Base-by-base conservation (phyloP, 208 protist species). In the Blechomonas ayalai region DNA sequence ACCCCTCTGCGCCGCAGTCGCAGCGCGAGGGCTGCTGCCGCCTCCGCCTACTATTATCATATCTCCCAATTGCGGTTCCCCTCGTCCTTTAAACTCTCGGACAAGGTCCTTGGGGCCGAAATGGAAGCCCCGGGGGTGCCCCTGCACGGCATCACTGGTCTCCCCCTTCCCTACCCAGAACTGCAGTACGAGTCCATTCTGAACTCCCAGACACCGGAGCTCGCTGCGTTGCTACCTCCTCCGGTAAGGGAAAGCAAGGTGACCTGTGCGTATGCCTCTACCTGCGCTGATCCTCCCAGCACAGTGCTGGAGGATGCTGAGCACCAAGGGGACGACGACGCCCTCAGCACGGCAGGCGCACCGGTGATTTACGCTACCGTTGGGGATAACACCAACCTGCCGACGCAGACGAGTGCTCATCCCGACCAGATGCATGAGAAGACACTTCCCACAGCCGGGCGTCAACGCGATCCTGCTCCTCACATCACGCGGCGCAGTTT, bases 31-130 rank as follows among this genome's bases (percentile, higher is more conserved):
- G 15, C 29, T 4, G 33, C 16, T n/a, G 35, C 23, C 25, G 16
- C 13, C 6, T 56, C 40, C 27, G 22, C 51, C 12, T 76, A 75
- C 37, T 92, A 72, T 44, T 92, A 92, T 36, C 78, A 92, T 53
- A 22, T 92, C 26, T 85, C 79, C 8, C 75, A 92, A 33, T 36
- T 89, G 4, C 53, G 59, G 37, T 60, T 84, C 12, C 75, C 74
- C 12, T 50, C 52, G 1, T 45, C 36, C 18, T 81, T 72, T 43
- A 49, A 55, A 22, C 43, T 88, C 18, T 59, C 76, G 15, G 40
- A 43, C 23, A 39, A 23, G 4, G 73, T 83, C 3, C 26, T 82
- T 4, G 40, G 57, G 6, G 61, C 64, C 0, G 73, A 88, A 45
- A 35, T 73, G 37, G 32, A 44, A 34, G 47, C 59, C 58, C 64